phyloP scores from a whole-genome alignment of 805 yeast genomes.

The Barnettozyma californica region DNA sequence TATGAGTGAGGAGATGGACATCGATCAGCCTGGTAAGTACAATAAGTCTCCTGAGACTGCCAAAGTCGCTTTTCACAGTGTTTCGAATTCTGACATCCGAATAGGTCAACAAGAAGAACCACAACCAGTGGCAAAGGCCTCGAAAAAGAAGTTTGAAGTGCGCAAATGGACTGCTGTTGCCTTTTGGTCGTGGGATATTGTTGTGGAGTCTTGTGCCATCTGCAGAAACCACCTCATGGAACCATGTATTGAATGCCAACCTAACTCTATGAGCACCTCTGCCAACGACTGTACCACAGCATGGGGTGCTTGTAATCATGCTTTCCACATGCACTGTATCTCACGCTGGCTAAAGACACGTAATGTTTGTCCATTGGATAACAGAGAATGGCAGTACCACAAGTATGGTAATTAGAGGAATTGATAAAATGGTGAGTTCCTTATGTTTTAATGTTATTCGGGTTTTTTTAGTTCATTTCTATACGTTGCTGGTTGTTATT shows the following conservation, averaged over 20 bases:
- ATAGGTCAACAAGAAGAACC: constrained; percentile 3
- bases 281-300: constrained; percentile 87
- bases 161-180: constrained; percentile 99
- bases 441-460: neutral
- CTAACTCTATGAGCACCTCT: constrained; percentile 58
- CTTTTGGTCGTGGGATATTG: constrained; percentile 99
- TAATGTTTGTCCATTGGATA: constrained; percentile 95
- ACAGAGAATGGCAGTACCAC: constrained; percentile 77
- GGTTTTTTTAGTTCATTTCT: constrained; percentile 6
- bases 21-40: constrained; percentile 22
- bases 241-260: constrained; percentile 95
- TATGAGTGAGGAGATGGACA: constrained; percentile 24
- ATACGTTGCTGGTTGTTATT: neutral
- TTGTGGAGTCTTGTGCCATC: constrained; percentile 94
- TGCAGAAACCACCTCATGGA: constrained; percentile 98
- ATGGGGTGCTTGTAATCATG: constrained; percentile 96
- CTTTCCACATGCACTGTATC: constrained; percentile 97
- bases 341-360: constrained; percentile 92
- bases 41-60: neutral
- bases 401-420: constrained; percentile 59
- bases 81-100: neutral
- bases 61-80: neutral
- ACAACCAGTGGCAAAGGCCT: constrained; percentile 16
- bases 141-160: constrained; percentile 79
- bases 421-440: neutral